phyloP scores from a whole-genome alignment of 176 grass and related monocot species.

The Triticum aestivum region IWGSC_CS_RefSeq_v2.1 NC_057797.1:160370486-160370985 shows the following conservation, averaged over 20 bases:
- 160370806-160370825: background rate
- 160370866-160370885: background rate
- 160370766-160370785: background rate
- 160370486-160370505: too few species aligned
- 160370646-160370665: too few species aligned
- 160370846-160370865: background rate
- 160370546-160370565: too few species aligned
- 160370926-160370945: conserved; percentile 16
- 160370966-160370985: conserved; percentile 23
- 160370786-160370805: background rate
- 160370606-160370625: too few species aligned
- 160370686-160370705: too few species aligned
- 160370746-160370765: background rate
- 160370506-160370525: too few species aligned
- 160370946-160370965: conserved; percentile 15
- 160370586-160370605: too few species aligned
- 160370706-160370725: background rate
- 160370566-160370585: too few species aligned
- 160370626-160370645: too few species aligned
- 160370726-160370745: background rate
- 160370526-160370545: too few species aligned
- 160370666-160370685: too few species aligned
- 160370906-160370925: background rate
- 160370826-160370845: background rate
- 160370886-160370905: conserved; percentile 28